Conservation (phyloP, 2,329 filamentous ascomycete species). For the Aspergillus flavus region DNA sequence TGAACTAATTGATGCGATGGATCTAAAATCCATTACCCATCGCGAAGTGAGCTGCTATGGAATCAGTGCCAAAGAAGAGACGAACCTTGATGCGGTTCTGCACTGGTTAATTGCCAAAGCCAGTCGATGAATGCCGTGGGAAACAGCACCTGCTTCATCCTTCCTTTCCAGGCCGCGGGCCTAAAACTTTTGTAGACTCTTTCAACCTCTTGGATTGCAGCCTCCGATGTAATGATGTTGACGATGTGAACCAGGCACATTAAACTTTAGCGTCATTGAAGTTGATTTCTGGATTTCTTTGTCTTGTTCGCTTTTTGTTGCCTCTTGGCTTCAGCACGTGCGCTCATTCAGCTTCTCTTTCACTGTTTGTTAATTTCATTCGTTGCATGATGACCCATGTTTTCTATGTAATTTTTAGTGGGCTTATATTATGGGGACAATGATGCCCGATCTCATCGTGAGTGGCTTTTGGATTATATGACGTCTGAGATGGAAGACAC, state of each 20-base stretch:
- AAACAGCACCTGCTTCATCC: slow-evolving; percentile 10
- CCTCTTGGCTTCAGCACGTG: not conserved
- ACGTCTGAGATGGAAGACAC: not conserved
- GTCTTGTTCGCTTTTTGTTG: slow-evolving; percentile 3
- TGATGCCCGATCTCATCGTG: slow-evolving; percentile 1
- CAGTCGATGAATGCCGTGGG: slow-evolving; percentile 59
- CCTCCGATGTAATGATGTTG: slow-evolving; percentile 54
- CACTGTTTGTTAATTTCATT: slow-evolving; percentile 2
- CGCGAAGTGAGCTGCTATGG: slow-evolving; percentile 98
- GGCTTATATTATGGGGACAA: not conserved
- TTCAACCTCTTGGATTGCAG: slow-evolving; percentile 33
- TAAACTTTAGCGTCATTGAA: slow-evolving; percentile 16
- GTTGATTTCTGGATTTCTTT: slow-evolving; percentile 3
- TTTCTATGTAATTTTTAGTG: slow-evolving; percentile 7
- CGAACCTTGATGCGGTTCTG: slow-evolving; percentile 93
- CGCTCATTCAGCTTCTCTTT: slow-evolving; percentile 6
- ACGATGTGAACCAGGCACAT: slow-evolving; percentile 42
- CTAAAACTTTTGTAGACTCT: slow-evolving; percentile 20
- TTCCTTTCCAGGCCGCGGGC: slow-evolving; percentile 6
- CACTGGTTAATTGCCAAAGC: slow-evolving; percentile 94
- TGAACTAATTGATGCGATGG: slow-evolving; percentile 89
- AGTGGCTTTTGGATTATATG: not conserved
- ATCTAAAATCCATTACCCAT: slow-evolving; percentile 84
- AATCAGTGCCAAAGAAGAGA: slow-evolving; percentile 98
- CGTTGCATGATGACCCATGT: slow-evolving; percentile 1